phyloP scores from a whole-genome alignment of 2,329 filamentous ascomycete genomes.

The Cladosporium sp. region DNA sequence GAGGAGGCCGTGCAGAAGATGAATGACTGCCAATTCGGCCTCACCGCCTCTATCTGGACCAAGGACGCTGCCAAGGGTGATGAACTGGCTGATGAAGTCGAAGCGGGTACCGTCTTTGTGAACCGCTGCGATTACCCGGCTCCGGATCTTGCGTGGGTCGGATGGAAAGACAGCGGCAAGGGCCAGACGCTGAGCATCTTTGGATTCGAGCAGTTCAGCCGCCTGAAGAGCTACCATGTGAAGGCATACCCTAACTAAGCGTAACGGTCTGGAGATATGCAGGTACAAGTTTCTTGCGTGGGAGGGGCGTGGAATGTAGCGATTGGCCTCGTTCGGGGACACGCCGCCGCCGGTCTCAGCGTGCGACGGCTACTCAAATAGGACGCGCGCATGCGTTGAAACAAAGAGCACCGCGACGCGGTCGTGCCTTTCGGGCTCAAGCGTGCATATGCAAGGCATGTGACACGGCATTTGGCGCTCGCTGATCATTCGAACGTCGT shows the following conservation, averaged over 20 bases:
- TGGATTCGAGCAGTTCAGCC: conserved; percentile 92
- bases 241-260: conserved; percentile 63
- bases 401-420: conserved; percentile 4
- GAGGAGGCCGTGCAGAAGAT: conserved; percentile 76
- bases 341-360: conserved; percentile 1
- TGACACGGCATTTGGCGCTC: conserved; percentile 14
- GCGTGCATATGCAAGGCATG: conserved; percentile 20
- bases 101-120: conserved; percentile 93
- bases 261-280: background rate
- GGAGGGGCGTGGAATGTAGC: conserved; percentile 10
- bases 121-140: conserved; percentile 90
- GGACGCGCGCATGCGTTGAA: conserved; percentile 3
- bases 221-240: conserved; percentile 91
- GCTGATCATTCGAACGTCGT: too few species aligned
- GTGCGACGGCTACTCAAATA: background rate
- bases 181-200: conserved; percentile 84
- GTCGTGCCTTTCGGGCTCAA: background rate
- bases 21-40: conserved; percentile 91
- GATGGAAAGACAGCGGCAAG: conserved; percentile 95
- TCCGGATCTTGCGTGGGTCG: conserved; percentile 60
- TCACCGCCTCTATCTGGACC: conserved; percentile 97
- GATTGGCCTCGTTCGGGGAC: conserved; percentile 1
- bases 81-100: conserved; percentile 70
- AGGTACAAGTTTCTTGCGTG: conserved; percentile 6
- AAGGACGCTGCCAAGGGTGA: conserved; percentile 73